phyloP scores from a whole-genome alignment of 208 protist genomes.

The Crithidia bombi region DNA sequence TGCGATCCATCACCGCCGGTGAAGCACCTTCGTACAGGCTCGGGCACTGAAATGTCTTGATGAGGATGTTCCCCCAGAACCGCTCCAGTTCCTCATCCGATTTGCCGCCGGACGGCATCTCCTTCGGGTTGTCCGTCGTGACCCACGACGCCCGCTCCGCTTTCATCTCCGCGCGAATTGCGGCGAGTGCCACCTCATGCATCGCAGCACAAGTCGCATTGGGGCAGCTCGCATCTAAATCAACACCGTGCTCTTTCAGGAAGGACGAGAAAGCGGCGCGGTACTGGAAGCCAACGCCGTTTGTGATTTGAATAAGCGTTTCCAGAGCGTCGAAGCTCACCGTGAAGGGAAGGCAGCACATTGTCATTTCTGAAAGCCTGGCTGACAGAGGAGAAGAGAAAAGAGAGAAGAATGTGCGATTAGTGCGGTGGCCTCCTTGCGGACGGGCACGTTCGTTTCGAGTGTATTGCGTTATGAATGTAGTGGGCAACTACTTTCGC shows the following conservation, averaged over 20 bases:
- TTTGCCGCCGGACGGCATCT: constrained; percentile 66
- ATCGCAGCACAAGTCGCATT: constrained; percentile 13
- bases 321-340: constrained; percentile 75
- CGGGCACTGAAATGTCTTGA: constrained; percentile 18
- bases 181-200: constrained; percentile 9
- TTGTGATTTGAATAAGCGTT: constrained; percentile 57
- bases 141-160: constrained; percentile 28
- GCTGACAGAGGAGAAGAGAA: neutral
- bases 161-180: constrained; percentile 14
- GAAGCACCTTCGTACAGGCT: constrained; percentile 21
- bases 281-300: constrained; percentile 71
- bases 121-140: constrained; percentile 32
- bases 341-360: constrained; percentile 30
- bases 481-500: too few species aligned
- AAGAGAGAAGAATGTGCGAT: neutral
- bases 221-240: constrained; percentile 15
- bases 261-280: constrained; percentile 42
- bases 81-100: constrained; percentile 24
- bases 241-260: constrained; percentile 38
- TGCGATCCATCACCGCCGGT: constrained; percentile 1
- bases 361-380: neutral
- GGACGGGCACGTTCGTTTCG: too few species aligned
- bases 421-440: neutral
- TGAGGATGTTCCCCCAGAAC: constrained; percentile 65
- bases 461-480: too few species aligned